These are phyloP conservation scores for Mucor sp. DNA, from an alignment of 371 early-diverging fungal genomes.

Conservation along the genomic window DNA sequence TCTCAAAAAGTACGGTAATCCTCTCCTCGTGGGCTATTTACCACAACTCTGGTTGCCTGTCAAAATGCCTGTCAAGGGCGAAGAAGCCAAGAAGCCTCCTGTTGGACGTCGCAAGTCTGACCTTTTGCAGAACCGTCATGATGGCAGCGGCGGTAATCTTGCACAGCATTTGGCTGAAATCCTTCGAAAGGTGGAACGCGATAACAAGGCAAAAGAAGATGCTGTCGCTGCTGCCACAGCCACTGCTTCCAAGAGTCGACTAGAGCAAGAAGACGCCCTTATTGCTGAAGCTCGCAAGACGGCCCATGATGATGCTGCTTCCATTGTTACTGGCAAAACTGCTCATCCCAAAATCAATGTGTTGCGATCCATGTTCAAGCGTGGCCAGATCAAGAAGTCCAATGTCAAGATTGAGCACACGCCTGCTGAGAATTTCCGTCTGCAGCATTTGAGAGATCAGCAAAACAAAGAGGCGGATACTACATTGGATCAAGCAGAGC, in stretches of 20 bases:
- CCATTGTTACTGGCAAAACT: conserved; percentile 12
- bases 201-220: not conserved
- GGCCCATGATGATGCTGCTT: conserved; percentile 12
- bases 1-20: conserved; percentile 66
- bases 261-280: not conserved
- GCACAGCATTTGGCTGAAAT: conserved; percentile 32
- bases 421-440: not conserved
- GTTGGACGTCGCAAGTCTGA: conserved; percentile 6
- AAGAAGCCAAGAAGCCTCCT: conserved; percentile 5
- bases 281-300: conserved; percentile 8
- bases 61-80: conserved; percentile 23
- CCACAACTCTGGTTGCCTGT: conserved; percentile 80
- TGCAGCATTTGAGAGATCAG: not conserved
- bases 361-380: conserved; percentile 6
- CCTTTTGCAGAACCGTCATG: conserved; percentile 1
- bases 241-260: not conserved
- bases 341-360: not conserved
- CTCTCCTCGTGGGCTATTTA: conserved; percentile 66
- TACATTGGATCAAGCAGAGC: conserved; percentile 6
- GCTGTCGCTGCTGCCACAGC: not conserved
- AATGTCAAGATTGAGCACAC: not conserved
- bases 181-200: conserved; percentile 28
- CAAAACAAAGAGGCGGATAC: not conserved
- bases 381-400: conserved; percentile 1
- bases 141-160: conserved; percentile 14